Conservation (phyloP, 2,329 filamentous ascomycete genomes). For the Colletotrichum cordylinicola region DNA sequence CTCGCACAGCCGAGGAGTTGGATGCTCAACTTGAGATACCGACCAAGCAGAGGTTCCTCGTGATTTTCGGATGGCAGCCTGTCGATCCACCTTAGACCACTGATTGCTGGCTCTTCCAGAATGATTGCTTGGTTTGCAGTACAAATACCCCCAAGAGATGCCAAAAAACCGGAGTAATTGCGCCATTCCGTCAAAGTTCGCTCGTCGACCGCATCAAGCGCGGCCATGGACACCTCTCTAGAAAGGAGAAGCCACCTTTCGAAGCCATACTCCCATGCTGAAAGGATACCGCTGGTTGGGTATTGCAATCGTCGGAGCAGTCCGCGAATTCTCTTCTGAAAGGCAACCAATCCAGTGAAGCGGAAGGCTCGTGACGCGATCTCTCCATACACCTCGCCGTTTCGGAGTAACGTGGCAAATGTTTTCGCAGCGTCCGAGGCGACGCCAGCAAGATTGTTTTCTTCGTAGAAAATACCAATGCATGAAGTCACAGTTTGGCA, state of each 20-base stretch:
- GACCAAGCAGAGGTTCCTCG: slow-evolving; percentile 64
- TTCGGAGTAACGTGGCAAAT: slow-evolving; percentile 60
- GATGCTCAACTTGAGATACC: slow-evolving; percentile 68
- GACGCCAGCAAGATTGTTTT: slow-evolving; percentile 60
- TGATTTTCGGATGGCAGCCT: slow-evolving; percentile 61
- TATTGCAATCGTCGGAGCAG: slow-evolving; percentile 65
- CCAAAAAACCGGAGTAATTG: slow-evolving; percentile 72
- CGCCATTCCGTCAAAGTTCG: slow-evolving; percentile 68
- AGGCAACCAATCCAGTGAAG: slow-evolving; percentile 72
- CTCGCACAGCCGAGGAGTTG: slow-evolving; percentile 70
- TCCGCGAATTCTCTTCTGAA: slow-evolving; percentile 69
- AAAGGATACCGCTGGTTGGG: slow-evolving; percentile 70
- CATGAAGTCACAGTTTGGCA: slow-evolving; percentile 70
- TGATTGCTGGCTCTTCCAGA: slow-evolving; percentile 62
- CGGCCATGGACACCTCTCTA: slow-evolving; percentile 64
- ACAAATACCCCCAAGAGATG: slow-evolving; percentile 70
- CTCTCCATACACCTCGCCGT: slow-evolving; percentile 65
- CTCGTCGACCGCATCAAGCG: slow-evolving; percentile 59
- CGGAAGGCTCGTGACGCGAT: slow-evolving; percentile 68
- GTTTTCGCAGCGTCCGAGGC: slow-evolving; percentile 55
- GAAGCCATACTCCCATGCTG: slow-evolving; percentile 71
- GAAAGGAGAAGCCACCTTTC: slow-evolving; percentile 69
- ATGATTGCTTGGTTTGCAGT: slow-evolving; percentile 63
- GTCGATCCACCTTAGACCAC: slow-evolving; percentile 70
- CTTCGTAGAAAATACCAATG: slow-evolving; percentile 67